phyloP scores from a whole-genome alignment of 352 stramenopile species.

The Phytophthora pluvialis region DNA sequence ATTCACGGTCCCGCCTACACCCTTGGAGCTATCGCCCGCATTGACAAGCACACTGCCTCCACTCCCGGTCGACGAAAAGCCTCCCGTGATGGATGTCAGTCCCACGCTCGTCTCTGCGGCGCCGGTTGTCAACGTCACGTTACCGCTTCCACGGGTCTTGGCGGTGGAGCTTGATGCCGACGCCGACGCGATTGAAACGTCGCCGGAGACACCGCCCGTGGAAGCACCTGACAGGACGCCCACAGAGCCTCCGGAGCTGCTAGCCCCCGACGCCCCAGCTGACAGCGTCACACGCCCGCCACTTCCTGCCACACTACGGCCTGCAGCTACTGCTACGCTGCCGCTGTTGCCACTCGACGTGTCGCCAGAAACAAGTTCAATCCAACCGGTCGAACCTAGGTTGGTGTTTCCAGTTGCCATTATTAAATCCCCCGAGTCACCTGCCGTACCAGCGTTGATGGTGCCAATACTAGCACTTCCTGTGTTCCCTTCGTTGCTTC shows the following conservation, averaged over 20 bases:
- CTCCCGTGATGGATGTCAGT: conserved; percentile 27
- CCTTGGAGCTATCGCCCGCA: conserved; percentile 22
- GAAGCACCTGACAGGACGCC: conserved; percentile 22
- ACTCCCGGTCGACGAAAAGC: conserved; percentile 21
- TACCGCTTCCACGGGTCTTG: conserved; percentile 28
- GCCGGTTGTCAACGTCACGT: conserved; percentile 27
- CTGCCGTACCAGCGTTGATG: conserved; percentile 6
- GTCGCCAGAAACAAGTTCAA: conserved; percentile 25
- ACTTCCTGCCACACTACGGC: conserved; percentile 21
- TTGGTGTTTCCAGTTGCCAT: conserved; percentile 21
- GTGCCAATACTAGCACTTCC: conserved; percentile 27
- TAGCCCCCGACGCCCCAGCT: conserved; percentile 18
- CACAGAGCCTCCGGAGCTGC: conserved; percentile 22
- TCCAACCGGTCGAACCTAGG: conserved; percentile 17
- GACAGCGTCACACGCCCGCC: conserved; percentile 26
- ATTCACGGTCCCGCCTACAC: conserved; percentile 22
- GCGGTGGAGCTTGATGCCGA: conserved; percentile 12
- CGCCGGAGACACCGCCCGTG: conserved; percentile 10
- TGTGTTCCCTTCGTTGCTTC: conserved; percentile 18
- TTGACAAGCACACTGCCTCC: conserved; percentile 25
- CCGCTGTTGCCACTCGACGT: conserved; percentile 17
- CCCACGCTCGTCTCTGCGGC: conserved; percentile 29
- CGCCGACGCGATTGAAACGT: conserved; percentile 22
- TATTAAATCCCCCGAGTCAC: conserved; percentile 25
- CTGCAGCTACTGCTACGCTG: conserved; percentile 18